Base-by-base conservation (phyloP, 2,329 filamentous ascomycete genomes). In the Incumbomyces delicatus region DNA sequence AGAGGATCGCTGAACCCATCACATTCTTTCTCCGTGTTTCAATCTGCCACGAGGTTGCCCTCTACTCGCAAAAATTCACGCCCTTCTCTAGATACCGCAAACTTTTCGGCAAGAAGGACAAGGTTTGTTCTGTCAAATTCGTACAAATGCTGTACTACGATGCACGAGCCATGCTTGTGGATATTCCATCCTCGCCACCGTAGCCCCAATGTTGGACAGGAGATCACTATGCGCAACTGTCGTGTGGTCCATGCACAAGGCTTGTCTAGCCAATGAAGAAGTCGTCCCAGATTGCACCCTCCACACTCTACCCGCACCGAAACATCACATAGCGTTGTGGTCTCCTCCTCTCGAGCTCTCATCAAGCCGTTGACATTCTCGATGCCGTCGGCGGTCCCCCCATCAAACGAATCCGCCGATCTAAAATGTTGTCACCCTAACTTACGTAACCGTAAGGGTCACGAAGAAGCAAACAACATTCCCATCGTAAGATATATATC, bases 91-190 rank as follows among this genome's bases (percentile, higher is more conserved):
- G 38, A 8, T 40, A 6, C 30, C 20, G 12, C 22, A 13, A 20
- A 40, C 27, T 13, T 29, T 29, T 5, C 14, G 13, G 5, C 33
- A 35, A 35, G 33, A 12, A 35, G 8, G 22, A 27, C 22, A 4
- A 27, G 5, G 8, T 27, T 8, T 27, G 4, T 8, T 27, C 8
- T 27, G 22, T 27, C 22, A 27, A 27, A 38, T 30, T 4, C 11
- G 34, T 17, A 18, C 12, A 16, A 13, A 14, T 45, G 42, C 16
- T 38, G 33, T n/a, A 33, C 30, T n/a, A 38, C 34, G 14, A 35
- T 31, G 42, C 42, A 45, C 42, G 22, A 38, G 27, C 42, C 42
- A 45, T n/a, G 4, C 14, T 20, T 14, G 20, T 37, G 42, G 33
- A 35, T 14, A 31, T 30, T 29, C 33, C 33, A 38, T 29, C 42